Base-by-base conservation (phyloP, 225 moss, liverwort and hornwort species). In the Marchantia paleacea region DNA sequence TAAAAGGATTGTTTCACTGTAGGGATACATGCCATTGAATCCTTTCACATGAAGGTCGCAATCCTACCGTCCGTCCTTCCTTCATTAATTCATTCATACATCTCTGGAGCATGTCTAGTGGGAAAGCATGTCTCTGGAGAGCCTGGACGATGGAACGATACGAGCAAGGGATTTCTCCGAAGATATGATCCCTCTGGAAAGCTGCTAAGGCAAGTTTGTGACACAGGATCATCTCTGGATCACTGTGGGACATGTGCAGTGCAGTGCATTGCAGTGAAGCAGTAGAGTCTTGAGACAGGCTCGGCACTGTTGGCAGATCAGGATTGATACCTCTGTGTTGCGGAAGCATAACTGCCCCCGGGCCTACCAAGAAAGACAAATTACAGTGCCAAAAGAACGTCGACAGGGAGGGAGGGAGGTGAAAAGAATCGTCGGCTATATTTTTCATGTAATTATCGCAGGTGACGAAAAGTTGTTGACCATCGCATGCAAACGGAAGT, bases 381-480 rank as follows among this genome's bases (percentile, higher is more conserved):
- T 66, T 29, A 66, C 16, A 66, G 15, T 52, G 54, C 13, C 53
- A 28, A 10, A 73, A n/a, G 4, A 73, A 52, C 19, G 39, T 13
- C 18, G 73, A 73, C 14, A 25, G 12, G 28, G 31, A 20, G 66
- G 66, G 10, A 29, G 10, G 28, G 26, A 29, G 25, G 25, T 2
- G 13, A 9, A 57, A 57, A 57, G 57, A 4, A 57, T 57, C 25
- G 68, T 3, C 30, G 22, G 66, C 26, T 15, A 26, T n/a, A 31
- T 12, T 29, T 39, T 3, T 6, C 68, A 68, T 29, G 30, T 68
- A 12, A 14, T 68, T 24, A 68, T 39, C 31, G 25, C 68, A 39
- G 65, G 65, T 65, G 65, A 65, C n/a, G 22, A 68, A 68, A 68
- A 67, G 66, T 67, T 67, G 66, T 67, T 67, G 66, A 67, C 66